Evolutionary conservation across 176 grass and related monocot species (phyloP).

Genomic region (Bolboschoenus planiculmis): DNA sequence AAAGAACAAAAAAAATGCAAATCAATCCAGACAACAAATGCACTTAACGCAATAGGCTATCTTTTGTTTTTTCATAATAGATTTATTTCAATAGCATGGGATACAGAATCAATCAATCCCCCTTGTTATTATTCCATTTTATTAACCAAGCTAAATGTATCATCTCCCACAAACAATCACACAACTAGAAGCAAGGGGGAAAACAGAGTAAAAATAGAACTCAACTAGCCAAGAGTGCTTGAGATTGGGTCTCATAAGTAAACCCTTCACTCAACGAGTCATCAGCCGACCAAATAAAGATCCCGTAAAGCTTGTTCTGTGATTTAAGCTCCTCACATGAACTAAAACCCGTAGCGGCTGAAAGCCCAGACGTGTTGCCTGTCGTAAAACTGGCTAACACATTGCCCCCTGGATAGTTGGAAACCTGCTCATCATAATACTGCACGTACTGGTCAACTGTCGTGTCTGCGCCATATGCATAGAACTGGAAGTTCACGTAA

Average conservation of each 20-base stretch:
- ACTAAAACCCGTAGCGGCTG: slow-evolving; percentile 31
- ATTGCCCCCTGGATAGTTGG: slow-evolving; percentile 52
- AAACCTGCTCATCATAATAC: slow-evolving; percentile 41
- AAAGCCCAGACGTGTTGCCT: slow-evolving; percentile 20
- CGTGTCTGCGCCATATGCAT: slow-evolving; percentile 42
- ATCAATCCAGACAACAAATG: background rate
- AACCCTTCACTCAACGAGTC: slow-evolving; percentile 43
- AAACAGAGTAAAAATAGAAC: background rate
- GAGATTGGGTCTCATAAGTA: slow-evolving; percentile 56
- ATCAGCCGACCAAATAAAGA: slow-evolving; percentile 81
- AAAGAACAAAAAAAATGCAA: background rate
- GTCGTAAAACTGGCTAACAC: slow-evolving; percentile 75
- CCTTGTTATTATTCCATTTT: background rate
- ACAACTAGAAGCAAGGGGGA: background rate
- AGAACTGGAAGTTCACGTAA: slow-evolving; percentile 94
- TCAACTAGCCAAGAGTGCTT: slow-evolving; percentile 39
- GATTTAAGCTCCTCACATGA: slow-evolving; percentile 48
- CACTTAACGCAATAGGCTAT: background rate
- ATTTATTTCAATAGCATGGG: background rate
- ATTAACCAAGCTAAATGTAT: background rate
- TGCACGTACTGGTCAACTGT: slow-evolving; percentile 40
- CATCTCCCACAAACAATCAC: background rate
- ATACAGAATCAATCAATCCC: background rate
- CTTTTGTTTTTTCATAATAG: background rate
- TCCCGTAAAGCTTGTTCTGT: slow-evolving; percentile 51